Evolutionary conservation across 176 grass and related monocot species (phyloP).

Genomic region (Juncus effusus): DNA sequence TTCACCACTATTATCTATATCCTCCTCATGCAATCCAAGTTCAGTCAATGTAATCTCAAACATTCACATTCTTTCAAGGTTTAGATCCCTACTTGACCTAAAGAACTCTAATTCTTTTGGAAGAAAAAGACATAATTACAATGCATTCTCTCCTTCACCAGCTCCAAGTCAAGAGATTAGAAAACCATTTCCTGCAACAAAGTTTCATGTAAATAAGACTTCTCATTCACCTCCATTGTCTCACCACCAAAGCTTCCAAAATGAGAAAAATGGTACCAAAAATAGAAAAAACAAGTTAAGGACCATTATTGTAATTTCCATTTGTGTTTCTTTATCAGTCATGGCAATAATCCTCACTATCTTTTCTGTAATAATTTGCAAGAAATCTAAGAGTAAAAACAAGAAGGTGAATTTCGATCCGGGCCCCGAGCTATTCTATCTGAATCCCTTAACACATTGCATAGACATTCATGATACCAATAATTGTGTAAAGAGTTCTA

Average conservation of each 20-base stretch:
- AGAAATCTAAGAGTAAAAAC: constrained; percentile 22
- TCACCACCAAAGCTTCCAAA: constrained; percentile 17
- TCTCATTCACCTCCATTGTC: background rate
- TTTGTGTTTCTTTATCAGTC: constrained; percentile 27
- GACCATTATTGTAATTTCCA: constrained; percentile 18
- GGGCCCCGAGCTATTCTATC: constrained; percentile 51
- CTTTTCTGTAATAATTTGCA: constrained; percentile 48
- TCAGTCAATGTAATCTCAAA: constrained; percentile 25
- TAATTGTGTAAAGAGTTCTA: constrained; percentile 2
- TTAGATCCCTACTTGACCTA: constrained; percentile 32
- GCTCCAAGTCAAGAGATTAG: constrained; percentile 17
- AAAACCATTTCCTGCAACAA: constrained; percentile 12
- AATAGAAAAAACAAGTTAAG: background rate
- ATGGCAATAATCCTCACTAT: constrained; percentile 32
- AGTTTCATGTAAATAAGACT: constrained; percentile 12
- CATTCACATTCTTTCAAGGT: constrained; percentile 10
- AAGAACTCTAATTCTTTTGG: constrained; percentile 6
- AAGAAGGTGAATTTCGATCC: constrained; percentile 93
- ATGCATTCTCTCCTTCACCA: constrained; percentile 27
- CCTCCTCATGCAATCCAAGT: constrained; percentile 14
- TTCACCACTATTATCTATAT: constrained; percentile 24
- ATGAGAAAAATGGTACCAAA: constrained; percentile 12
- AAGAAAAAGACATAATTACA: constrained; percentile 18
- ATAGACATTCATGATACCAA: constrained; percentile 31
- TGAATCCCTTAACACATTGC: constrained; percentile 62